These are phyloP conservation scores for Alternaria rosae DNA, from an alignment of 2,329 filamentous ascomycete genomes.

Conservation along the genomic window DNA sequence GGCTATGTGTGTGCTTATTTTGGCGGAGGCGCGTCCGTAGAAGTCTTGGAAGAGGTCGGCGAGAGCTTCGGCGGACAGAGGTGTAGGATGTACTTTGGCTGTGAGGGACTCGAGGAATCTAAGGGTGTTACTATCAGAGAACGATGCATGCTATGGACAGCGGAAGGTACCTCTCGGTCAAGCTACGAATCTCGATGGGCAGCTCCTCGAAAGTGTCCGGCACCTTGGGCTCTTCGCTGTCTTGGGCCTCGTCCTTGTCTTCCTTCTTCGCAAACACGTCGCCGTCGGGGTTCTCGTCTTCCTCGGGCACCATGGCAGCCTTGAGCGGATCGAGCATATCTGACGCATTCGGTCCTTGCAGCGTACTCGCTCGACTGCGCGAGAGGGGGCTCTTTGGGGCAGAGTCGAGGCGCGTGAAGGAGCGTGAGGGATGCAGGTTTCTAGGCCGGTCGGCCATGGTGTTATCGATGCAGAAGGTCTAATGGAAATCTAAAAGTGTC, in stretches of 20 bases:
- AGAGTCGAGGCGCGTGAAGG: constrained; percentile 59
- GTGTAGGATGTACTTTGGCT: constrained; percentile 84
- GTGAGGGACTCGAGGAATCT: constrained; percentile 92
- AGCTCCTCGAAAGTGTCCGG: constrained; percentile 84
- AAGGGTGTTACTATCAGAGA: constrained; percentile 1
- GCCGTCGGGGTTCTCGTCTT: constrained; percentile 43
- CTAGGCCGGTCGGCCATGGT: constrained; percentile 44
- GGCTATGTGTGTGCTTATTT: constrained; percentile 87
- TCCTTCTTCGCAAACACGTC: constrained; percentile 54
- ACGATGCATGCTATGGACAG: background rate
- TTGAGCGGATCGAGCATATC: constrained; percentile 55
- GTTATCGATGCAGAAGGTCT: constrained; percentile 12
- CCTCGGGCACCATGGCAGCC: constrained; percentile 45
- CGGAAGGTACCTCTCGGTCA: constrained; percentile 77
- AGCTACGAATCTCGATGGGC: constrained; percentile 89
- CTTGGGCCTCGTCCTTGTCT: constrained; percentile 38
- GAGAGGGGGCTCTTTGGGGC: constrained; percentile 42
- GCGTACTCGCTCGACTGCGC: constrained; percentile 56
- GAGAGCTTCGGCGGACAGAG: constrained; percentile 82
- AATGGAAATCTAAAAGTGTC: constrained; percentile 22
- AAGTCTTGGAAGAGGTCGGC: constrained; percentile 94
- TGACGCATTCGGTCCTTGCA: constrained; percentile 53
- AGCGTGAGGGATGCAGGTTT: constrained; percentile 54
- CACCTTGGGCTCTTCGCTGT: constrained; percentile 36
- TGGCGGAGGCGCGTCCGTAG: constrained; percentile 79